Conservation (phyloP, 352 stramenopile genomes). For the Peronospora farinosa region DNA sequence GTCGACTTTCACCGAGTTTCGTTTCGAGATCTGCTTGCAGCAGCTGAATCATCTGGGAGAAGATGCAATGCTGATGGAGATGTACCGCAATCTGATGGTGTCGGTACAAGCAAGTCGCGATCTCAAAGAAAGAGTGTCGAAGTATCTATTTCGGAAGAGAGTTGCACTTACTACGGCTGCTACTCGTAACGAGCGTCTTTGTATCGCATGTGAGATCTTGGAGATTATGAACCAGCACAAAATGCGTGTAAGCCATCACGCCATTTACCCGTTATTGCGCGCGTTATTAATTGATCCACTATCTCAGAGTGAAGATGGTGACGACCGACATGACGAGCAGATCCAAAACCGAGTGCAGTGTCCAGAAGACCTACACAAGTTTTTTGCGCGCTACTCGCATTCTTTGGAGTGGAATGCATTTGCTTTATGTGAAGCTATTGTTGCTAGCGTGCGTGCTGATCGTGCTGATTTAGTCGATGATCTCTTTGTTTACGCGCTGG, state of each 20-base stretch:
- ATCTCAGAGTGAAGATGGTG: constrained; percentile 13
- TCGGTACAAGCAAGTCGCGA: constrained; percentile 30
- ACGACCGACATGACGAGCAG: constrained; percentile 2
- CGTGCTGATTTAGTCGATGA: constrained; percentile 52
- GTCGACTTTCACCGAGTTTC: constrained; percentile 45
- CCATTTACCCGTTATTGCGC: constrained; percentile 40
- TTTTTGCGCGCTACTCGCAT: constrained; percentile 41
- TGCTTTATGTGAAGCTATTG: constrained; percentile 56
- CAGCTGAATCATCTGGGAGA: constrained; percentile 42
- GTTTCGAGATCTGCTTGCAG: constrained; percentile 64
- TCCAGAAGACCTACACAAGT: constrained; percentile 38
- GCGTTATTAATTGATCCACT: constrained; percentile 29
- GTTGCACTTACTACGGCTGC: constrained; percentile 35
- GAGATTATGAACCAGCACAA: constrained; percentile 53
- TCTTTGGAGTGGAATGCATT: constrained; percentile 63
- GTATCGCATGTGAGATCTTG: constrained; percentile 38
- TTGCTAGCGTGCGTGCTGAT: constrained; percentile 43
- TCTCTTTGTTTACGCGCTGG: constrained; percentile 51
- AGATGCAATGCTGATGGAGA: constrained; percentile 42
- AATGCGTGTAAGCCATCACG: constrained; percentile 44
- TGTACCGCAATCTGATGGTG: constrained; percentile 48
- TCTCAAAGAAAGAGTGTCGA: constrained; percentile 55
- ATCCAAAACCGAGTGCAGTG: constrained; percentile 11
- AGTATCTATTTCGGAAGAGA: constrained; percentile 48
- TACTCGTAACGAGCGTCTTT: constrained; percentile 31